Conservation (phyloP, 345 rosid species). For the Syzygium oleosum region DNA sequence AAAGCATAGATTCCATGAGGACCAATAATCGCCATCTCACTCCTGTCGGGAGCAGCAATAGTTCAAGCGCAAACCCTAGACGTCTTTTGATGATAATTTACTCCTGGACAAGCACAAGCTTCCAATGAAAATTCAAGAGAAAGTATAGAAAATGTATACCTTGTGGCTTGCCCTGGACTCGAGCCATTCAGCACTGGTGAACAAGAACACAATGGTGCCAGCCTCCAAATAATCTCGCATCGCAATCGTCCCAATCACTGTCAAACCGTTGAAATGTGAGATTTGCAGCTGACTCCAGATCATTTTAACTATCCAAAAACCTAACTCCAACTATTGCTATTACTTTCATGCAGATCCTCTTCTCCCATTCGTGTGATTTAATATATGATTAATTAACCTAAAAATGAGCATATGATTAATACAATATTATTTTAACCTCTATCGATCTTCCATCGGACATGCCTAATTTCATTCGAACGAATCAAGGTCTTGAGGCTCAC, state of each 20-base stretch:
- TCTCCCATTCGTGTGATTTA: neutral
- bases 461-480: neutral
- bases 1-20: neutral
- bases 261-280: neutral
- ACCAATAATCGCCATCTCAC: neutral
- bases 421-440: neutral
- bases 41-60: neutral
- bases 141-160: conserved; percentile 20
- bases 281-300: neutral
- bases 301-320: neutral
- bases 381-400: neutral
- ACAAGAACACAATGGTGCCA: conserved; percentile 78
- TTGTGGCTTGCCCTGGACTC: conserved; percentile 85
- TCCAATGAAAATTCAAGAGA: neutral
- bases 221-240: conserved; percentile 78
- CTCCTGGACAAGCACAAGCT: neutral
- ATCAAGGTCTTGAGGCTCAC: neutral
- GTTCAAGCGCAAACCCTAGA: neutral
- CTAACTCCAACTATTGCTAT: neutral
- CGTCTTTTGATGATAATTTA: neutral
- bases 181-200: conserved; percentile 84
- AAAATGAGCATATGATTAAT: neutral
- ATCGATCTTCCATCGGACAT: neutral
- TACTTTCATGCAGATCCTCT: neutral
- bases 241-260: conserved; percentile 81